A percentile compares a stretch with the other conserved stretches of the same genome.
Evolutionary conservation across 2,329 filamentous ascomycete genomes (phyloP).

Genomic region (Claviceps sp.): DNA sequence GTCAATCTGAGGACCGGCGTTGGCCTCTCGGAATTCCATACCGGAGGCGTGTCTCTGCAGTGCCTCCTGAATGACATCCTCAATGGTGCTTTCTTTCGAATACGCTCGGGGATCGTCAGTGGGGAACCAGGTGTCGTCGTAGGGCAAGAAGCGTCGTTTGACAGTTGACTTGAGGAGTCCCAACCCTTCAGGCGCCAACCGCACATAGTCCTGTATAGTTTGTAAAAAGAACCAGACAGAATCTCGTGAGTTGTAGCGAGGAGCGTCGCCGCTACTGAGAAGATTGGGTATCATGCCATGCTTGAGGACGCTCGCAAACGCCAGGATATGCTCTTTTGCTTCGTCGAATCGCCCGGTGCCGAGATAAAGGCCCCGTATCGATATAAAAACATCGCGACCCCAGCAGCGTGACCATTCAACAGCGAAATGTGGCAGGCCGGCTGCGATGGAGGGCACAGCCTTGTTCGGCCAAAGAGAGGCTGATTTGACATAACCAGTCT

Average conservation of each 20-base stretch:
- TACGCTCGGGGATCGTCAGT: conserved; percentile 74
- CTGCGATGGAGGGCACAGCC: conserved; percentile 73
- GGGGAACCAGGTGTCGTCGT: conserved; percentile 90
- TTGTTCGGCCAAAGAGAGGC: conserved; percentile 82
- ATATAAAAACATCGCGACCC: conserved; percentile 96
- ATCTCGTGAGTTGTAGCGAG: conserved; percentile 90
- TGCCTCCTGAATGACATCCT: conserved; percentile 85
- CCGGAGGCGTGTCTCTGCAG: conserved; percentile 83
- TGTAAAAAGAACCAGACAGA: conserved; percentile 98
- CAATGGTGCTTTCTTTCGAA: conserved; percentile 67
- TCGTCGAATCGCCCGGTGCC: conserved; percentile 80
- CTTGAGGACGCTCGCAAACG: conserved; percentile 91
- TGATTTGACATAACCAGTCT: conserved; percentile 78
- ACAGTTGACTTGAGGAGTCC: conserved; percentile 64
- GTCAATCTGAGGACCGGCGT: conserved; percentile 79
- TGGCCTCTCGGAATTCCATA: conserved; percentile 86
- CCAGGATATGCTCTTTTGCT: conserved; percentile 84
- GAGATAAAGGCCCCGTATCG: conserved; percentile 79
- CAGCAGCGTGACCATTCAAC: conserved; percentile 92
- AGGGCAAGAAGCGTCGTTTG: conserved; percentile 77
- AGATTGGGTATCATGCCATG: conserved; percentile 98
- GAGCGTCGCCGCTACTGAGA: conserved; percentile 69
- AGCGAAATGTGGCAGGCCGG: conserved; percentile 86
- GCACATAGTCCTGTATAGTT: conserved; percentile 84
- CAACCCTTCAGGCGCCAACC: conserved; percentile 64